Conservation (phyloP, 768 basidiomycete genomes). For the Calocybe indica region DNA sequence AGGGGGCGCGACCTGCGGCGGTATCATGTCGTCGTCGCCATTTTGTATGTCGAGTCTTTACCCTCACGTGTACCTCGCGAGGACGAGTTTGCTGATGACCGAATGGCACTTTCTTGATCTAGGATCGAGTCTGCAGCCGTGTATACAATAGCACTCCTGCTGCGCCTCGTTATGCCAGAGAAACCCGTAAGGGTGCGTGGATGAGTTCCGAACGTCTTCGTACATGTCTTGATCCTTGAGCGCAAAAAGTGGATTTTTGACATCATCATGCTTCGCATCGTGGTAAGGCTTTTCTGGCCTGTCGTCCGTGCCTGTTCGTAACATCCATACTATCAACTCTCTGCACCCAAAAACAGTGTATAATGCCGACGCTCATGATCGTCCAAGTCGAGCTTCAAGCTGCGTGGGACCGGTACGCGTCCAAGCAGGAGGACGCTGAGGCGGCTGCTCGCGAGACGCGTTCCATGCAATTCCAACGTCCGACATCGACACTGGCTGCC, state of each 20-base stretch:
- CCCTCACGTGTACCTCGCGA: not conserved
- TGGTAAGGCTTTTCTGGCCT: conserved; percentile 13
- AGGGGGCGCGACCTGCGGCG: conserved; percentile 2
- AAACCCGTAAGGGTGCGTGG: conserved; percentile 7
- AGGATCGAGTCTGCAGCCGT: conserved; percentile 22
- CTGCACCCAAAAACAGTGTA: conserved; percentile 13
- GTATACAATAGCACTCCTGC: conserved; percentile 17
- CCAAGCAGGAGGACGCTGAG: too few relatives aligned
- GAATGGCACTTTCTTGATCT: too few relatives aligned
- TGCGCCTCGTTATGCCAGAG: conserved; percentile 9
- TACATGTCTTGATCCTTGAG: not conserved
- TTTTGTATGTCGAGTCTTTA: conserved; percentile 6
- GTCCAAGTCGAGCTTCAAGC: conserved; percentile 22
- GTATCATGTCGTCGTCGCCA: conserved; percentile 9
- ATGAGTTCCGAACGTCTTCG: not conserved
- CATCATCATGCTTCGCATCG: conserved; percentile 15
- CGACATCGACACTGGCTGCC: too few relatives aligned
- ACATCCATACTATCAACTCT: not conserved
- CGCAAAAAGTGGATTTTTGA: conserved; percentile 11
- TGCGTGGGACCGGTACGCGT: not conserved
- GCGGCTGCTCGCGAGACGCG: too few relatives aligned
- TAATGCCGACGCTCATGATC: conserved; percentile 29
- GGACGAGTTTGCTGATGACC: not conserved
- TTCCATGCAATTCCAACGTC: too few relatives aligned
- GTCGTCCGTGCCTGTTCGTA: not conserved